phyloP scores from a whole-genome alignment of 2,329 filamentous ascomycete genomes.

The Chaetomiaceae sp. region DNA sequence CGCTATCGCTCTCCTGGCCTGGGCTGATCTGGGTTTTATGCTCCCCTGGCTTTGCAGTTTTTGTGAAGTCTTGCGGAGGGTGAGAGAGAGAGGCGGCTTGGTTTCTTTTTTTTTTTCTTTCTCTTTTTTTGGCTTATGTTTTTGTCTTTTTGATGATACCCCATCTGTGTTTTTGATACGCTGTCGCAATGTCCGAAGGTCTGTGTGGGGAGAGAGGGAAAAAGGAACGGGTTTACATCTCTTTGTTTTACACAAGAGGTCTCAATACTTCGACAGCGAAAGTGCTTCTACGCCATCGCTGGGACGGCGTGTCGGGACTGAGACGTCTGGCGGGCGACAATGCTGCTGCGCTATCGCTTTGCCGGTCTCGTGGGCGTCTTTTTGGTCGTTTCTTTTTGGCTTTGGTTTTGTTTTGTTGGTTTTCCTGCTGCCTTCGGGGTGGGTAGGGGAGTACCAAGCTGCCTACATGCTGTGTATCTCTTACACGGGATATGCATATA shows the following conservation, averaged over 20 bases:
- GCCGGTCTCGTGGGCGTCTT: constrained; percentile 44
- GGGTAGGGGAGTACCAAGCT: too few species aligned
- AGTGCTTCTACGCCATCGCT: constrained; percentile 54
- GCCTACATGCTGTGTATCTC: too few species aligned
- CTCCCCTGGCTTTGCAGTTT: too few species aligned
- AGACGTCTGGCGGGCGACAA: constrained; percentile 43
- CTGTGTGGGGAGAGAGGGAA: neutral
- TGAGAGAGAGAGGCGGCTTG: constrained; percentile 8
- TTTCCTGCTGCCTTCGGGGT: too few species aligned
- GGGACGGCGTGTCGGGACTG: constrained; percentile 49
- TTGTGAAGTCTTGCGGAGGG: neutral
- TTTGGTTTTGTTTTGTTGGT: too few species aligned
- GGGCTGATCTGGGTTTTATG: constrained; percentile 11
- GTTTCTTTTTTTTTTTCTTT: constrained; percentile 14
- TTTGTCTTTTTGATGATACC: constrained; percentile 44
- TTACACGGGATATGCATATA: too few species aligned
- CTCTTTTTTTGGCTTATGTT: constrained; percentile 21
- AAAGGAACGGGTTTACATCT: too few species aligned
- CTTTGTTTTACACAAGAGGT: neutral
- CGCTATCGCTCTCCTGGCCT: constrained; percentile 33
- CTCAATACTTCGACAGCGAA: constrained; percentile 45
- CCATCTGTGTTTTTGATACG: constrained; percentile 50
- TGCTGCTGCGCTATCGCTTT: constrained; percentile 50
- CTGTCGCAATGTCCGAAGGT: constrained; percentile 34
- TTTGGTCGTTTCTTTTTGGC: constrained; percentile 18